Evolutionary conservation across 2,329 filamentous ascomycete species (phyloP).

Genomic region (Hymenoscyphus albidus): DNA sequence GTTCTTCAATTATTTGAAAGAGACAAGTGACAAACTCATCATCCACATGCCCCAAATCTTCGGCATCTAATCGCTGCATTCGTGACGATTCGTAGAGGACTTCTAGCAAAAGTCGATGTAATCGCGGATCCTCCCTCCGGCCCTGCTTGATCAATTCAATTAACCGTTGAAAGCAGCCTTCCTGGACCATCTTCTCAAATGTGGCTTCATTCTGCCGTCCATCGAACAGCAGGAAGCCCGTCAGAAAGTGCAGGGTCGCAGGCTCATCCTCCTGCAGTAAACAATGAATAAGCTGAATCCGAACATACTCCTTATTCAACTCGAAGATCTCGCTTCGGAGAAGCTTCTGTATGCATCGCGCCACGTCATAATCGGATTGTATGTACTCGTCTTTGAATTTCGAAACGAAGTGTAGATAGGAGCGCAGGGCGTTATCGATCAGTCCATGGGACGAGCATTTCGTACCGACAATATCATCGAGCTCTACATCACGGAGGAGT

Average conservation of each 20-base stretch:
- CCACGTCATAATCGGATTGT: slow-evolving; percentile 72
- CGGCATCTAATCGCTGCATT: slow-evolving; percentile 73
- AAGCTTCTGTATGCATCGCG: slow-evolving; percentile 74
- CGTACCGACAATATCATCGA: slow-evolving; percentile 60
- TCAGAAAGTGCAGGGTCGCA: slow-evolving; percentile 74
- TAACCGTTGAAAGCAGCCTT: slow-evolving; percentile 78
- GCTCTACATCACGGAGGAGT: slow-evolving; percentile 46
- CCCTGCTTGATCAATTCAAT: slow-evolving; percentile 71
- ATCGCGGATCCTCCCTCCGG: slow-evolving; percentile 60
- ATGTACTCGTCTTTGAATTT: slow-evolving; percentile 73
- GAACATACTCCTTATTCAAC: slow-evolving; percentile 77
- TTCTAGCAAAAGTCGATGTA: slow-evolving; percentile 81
- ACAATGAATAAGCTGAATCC: slow-evolving; percentile 88
- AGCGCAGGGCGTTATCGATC: slow-evolving; percentile 82
- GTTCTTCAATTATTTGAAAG: slow-evolving; percentile 80
- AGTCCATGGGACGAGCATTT: slow-evolving; percentile 56
- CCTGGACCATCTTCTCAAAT: slow-evolving; percentile 83
- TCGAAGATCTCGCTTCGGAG: slow-evolving; percentile 72
- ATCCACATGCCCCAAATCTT: slow-evolving; percentile 72
- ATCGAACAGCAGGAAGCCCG: slow-evolving; percentile 81
- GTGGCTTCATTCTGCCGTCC: slow-evolving; percentile 72
- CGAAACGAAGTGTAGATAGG: slow-evolving; percentile 76
- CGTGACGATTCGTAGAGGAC: slow-evolving; percentile 95
- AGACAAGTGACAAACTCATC: slow-evolving; percentile 82
- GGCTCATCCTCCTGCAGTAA: slow-evolving; percentile 85